A percentile compares a stretch with the other conserved stretches of the same genome.
phyloP scores from a whole-genome alignment of 495 filamentous ascomycete species.

The Lichina pygmaea region DNA sequence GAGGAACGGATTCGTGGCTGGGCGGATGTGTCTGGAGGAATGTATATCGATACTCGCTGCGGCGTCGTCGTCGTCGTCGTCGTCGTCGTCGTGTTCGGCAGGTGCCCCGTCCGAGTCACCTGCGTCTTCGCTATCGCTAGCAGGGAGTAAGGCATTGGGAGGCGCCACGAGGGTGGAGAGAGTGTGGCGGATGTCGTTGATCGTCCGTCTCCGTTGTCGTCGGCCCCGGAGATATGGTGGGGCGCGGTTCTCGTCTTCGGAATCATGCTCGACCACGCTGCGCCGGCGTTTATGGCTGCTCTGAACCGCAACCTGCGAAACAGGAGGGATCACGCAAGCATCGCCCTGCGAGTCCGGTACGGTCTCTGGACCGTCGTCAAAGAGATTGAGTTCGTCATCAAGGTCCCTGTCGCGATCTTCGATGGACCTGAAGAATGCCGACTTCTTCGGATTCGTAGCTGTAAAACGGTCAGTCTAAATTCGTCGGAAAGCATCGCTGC shows the following conservation, averaged over 20 bases:
- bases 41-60: background rate
- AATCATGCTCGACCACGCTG: conserved; percentile 13
- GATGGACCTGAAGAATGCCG: conserved; percentile 69
- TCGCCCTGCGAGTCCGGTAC: conserved; percentile 16
- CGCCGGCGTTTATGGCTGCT: conserved; percentile 9
- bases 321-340: conserved; percentile 18
- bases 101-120: conserved; percentile 14
- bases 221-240: conserved; percentile 35
- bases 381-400: conserved; percentile 36
- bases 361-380: conserved; percentile 16
- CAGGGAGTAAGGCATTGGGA: conserved; percentile 17
- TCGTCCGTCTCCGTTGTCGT: conserved; percentile 25
- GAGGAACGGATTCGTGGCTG: conserved; percentile 5
- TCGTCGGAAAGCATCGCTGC: background rate
- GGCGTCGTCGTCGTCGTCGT: no score
- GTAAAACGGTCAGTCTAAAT: background rate
- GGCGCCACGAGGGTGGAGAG: conserved; percentile 53
- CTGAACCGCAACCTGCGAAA: conserved; percentile 5
- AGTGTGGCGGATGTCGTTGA: conserved; percentile 54
- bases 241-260: conserved; percentile 26
- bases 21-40: conserved; percentile 10
- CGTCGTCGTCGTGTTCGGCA: conserved; percentile 11
- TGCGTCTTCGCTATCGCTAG: conserved; percentile 15
- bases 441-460: conserved; percentile 62
- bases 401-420: conserved; percentile 64